Evolutionary conservation across 192 early-diverging fungal genomes (phyloP).

Genomic region (Linnemannia zychae): DNA sequence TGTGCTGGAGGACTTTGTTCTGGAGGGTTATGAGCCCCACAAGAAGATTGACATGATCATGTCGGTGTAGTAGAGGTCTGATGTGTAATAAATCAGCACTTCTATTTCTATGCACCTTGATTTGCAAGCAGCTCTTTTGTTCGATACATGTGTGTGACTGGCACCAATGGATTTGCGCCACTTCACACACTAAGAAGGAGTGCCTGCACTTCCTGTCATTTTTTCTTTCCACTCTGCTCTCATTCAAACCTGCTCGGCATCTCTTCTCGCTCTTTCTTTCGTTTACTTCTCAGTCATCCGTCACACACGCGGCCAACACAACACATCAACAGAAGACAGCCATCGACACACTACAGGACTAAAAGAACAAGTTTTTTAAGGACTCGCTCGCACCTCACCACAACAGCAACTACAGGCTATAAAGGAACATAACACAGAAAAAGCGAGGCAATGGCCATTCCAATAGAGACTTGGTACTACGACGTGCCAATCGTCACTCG

Average conservation of each 20-base stretch:
- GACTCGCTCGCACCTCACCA: too few species aligned
- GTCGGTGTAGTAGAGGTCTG: slow-evolving; percentile 85
- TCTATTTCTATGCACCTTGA: neutral
- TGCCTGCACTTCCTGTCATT: neutral
- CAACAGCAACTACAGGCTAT: too few species aligned
- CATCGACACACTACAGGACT: neutral
- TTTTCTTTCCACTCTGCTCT: neutral
- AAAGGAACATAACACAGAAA: neutral
- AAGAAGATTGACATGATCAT: slow-evolving; percentile 93
- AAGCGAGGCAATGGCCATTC: slow-evolving; percentile 63
- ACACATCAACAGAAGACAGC: neutral
- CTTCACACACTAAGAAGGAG: neutral
- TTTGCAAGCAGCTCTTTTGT: neutral
- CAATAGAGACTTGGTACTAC: slow-evolving; percentile 90
- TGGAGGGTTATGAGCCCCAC: slow-evolving; percentile 89
- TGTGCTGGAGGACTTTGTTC: slow-evolving; percentile 80
- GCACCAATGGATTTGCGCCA: slow-evolving; percentile 10
- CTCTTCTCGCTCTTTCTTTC: neutral
- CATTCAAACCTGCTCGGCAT: neutral
- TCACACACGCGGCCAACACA: neutral
- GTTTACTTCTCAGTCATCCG: neutral
- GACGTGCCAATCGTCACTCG: slow-evolving; percentile 91
- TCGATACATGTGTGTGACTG: neutral
- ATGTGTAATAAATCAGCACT: neutral
- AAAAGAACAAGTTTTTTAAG: too few species aligned